Evolutionary conservation across 164 flowering plant genomes (phyloP), one percentile per base, ranked within the genome.

Genomic region (Amborella trichopoda): DNA sequence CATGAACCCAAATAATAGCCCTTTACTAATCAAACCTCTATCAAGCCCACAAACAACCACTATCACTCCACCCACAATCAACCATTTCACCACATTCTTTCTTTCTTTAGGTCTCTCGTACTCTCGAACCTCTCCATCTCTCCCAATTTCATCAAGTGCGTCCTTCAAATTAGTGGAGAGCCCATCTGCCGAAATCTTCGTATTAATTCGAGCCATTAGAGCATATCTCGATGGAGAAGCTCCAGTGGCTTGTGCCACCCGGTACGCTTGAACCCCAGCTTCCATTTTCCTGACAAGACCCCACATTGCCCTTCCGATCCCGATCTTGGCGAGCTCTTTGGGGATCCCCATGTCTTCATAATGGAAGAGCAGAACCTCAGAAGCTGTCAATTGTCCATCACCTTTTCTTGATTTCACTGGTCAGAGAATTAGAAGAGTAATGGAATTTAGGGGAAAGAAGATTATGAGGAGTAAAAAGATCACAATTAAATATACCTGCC

Each of bases 281-380:
- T 83, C 88, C 22, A 80, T 61, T 40, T 80, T 83, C 62, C 61
- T 73, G n/a, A 80, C 85, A 10, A 80, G 64, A 50, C 85, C 83
- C 84, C 93, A 80, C 88, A 83, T 83, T 6, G 82, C 93, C 34
- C 76, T 81, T 27, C 76, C 53, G 6, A 83, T 68, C 25, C 80
- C 88, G 48, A 80, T 71, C 64, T 77, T 83, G 2, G 85, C 85
- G 34, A 83, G 71, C 58, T 80, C 88, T 80, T 78, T 64, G 6
- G 93, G 85, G 19, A 83, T 83, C 12, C 93, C 93, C 88, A 83
- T 80, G 23, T 83, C 85, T 48, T 83, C 93, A 18, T 83, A 65
- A 59, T 83, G 93, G 68, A 80, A 77, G 18, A 83, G 71, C 20
- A 75, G 45, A 33, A 80, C 87, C 52, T 83, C 93, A 39, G 77